A percentile compares a stretch with the other conserved stretches of the same genome.
These are phyloP conservation scores for Clitocybe nebularis DNA, from an alignment of 1,284 basidiomycete genomes.

Conservation along the genomic window DNA sequence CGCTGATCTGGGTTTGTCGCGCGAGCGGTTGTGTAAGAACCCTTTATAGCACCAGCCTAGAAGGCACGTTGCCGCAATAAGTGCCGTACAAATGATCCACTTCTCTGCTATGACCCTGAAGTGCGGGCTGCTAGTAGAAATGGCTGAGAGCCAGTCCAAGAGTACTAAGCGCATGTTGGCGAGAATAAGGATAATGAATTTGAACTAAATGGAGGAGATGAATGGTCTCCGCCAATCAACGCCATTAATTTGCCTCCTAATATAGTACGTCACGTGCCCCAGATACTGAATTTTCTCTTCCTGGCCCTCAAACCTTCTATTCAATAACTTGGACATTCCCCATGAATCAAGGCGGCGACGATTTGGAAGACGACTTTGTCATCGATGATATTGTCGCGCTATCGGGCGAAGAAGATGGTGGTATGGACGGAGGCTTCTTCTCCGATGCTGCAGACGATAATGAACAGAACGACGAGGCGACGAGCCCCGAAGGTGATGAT, in stretches of 20 bases:
- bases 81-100: slow-evolving; percentile 15
- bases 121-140: slow-evolving; percentile 2
- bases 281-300: not conserved
- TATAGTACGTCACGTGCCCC: slow-evolving; percentile 1
- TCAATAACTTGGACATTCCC: slow-evolving; percentile 1
- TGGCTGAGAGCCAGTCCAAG: slow-evolving; percentile 5
- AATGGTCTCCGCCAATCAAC: not conserved
- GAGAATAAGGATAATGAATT: slow-evolving; percentile 1
- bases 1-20: slow-evolving; percentile 12
- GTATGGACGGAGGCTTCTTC: slow-evolving; percentile 35
- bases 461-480: slow-evolving; percentile 30
- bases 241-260: not conserved
- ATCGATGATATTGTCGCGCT: slow-evolving; percentile 64
- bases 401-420: slow-evolving; percentile 51
- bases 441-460: slow-evolving; percentile 36
- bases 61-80: slow-evolving; percentile 29
- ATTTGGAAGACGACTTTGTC: slow-evolving; percentile 77
- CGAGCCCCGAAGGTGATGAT: slow-evolving; percentile 25
- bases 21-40: slow-evolving; percentile 13
- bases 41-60: slow-evolving; percentile 24
- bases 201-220: not conserved
- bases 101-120: slow-evolving; percentile 10
- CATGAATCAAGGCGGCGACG: slow-evolving; percentile 58
- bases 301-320: not conserved
- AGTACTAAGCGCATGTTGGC: slow-evolving; percentile 9